Base-by-base conservation (phyloP, 305 asterid species). In the Plantago lanceolata region DNA sequence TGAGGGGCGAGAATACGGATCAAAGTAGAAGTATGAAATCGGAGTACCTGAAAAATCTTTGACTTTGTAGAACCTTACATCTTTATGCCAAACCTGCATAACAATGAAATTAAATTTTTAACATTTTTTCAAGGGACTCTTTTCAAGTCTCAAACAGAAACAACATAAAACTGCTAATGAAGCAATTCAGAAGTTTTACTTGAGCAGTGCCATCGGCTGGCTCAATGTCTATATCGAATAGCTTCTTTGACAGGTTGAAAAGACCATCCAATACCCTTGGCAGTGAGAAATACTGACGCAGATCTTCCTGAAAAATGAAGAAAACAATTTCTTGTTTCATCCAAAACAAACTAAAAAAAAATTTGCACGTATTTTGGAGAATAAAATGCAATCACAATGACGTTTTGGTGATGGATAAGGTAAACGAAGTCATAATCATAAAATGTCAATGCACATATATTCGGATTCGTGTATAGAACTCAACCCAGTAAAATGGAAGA, bases 1-100 rank as follows among this genome's bases (percentile, higher is more conserved):
- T 75, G 99, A 83, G 33, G 99, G 97, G 59, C 99, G 99, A 62
- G 97, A 90, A 76, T 86, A 93, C 51, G 99, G 99, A 77, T 93
- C 99, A 57, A 93, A 85, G 69, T 87, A 93, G 71, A 93, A 93
- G 72, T 79, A 90, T 48, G 99, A 94, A 64, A 82, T 72, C 43
- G 95, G 79, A 78, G 70, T 79, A 63, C 96, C 97, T n/a, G 82
- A 74, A 64, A 87, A 78, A 78, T 88, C 90, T 33, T 83, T 93
- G 71, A 93, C 88, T 7, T 92, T 76, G 81, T 87, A 93, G 78
- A 93, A 93, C 71, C 79, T 78, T 51, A 93, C 89, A 72, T 93
- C 96, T 44, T 66, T 82, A 72, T 90, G 79, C 99, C 99, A 93
- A 72, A 90, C 90, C 97, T 93, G 65, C 67, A 69, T 29, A 67